A percentile compares a stretch with the other conserved stretches of the same genome.
phyloP scores from a whole-genome alignment of 2,329 filamentous ascomycete genomes.

The Cercospora sojina region DNA sequence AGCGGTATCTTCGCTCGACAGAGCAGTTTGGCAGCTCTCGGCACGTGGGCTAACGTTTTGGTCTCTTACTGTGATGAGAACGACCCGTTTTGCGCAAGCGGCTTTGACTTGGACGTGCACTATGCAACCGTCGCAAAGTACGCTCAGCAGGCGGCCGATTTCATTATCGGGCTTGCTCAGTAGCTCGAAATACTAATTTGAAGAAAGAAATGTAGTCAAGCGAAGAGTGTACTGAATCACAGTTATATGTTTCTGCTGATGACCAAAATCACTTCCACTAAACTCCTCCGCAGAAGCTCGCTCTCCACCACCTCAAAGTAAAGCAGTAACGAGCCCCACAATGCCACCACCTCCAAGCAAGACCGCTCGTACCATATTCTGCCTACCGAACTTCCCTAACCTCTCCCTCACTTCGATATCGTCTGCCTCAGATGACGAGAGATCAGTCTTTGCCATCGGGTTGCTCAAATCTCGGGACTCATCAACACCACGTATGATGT shows the following conservation, averaged over 20 bases:
- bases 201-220: neutral
- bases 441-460: slow-evolving; percentile 35
- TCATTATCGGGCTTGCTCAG: slow-evolving; percentile 20
- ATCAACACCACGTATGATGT: slow-evolving; percentile 23
- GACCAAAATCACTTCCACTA: neutral
- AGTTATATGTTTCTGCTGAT: neutral
- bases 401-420: slow-evolving; percentile 41
- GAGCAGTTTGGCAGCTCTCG: slow-evolving; percentile 20
- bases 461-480: slow-evolving; percentile 30
- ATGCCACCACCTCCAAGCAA: slow-evolving; percentile 32
- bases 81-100: slow-evolving; percentile 30
- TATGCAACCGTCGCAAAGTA: slow-evolving; percentile 22
- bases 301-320: neutral
- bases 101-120: slow-evolving; percentile 24
- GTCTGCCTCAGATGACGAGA: slow-evolving; percentile 41
- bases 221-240: neutral
- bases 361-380: slow-evolving; percentile 30
- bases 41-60: slow-evolving; percentile 25
- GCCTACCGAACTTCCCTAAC: slow-evolving; percentile 34
- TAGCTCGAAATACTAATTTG: neutral
- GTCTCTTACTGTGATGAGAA: slow-evolving; percentile 29
- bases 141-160: slow-evolving; percentile 25
- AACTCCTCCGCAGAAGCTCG: neutral
- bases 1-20: slow-evolving; percentile 32
- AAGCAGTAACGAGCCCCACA: slow-evolving; percentile 28